Evolutionary conservation across 805 yeast species (phyloP), one percentile per base, ranked within the genome.

Genomic region (Teunomyces stri): DNA sequence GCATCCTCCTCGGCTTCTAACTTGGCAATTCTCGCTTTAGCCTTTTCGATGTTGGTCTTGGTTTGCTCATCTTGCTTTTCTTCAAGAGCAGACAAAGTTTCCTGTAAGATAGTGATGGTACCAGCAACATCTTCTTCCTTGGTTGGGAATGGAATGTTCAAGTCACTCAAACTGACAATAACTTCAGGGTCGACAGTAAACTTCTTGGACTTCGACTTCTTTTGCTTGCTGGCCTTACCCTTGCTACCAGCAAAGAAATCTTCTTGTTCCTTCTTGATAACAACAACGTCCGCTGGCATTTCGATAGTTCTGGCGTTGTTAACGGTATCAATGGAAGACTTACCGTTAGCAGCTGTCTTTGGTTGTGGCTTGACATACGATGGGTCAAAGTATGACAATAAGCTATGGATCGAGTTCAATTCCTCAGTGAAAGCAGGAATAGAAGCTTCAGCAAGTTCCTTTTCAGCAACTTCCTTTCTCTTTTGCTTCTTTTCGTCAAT

Each of bases 341-440:
- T 43, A 33, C 53, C 49, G 29, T 49, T 50, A 57, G 43, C 48
- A 58, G 61, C 49, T 6, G 60, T 49, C 48, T 64, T 62, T 44
- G 64, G 62, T 45, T 68, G 70, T 44, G 86, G 82, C 65, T 79
- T 81, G 60, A 82, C 88, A 68, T 80, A 83, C 41, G 84, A 62
- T 56, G 95, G 94, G 62, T 90, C 96, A 57, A 94, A 88, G 68
- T 80, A 80, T 31, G 71, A 61, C 64, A 91, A 76, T 63, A 90
- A 76, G 46, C 78, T 72, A 67, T 90, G 88, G 60, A 94, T 87
- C 52, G 85, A 74, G 55, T 77, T 76, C 59, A 92, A 85, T 70
- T 94, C 96, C 39, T 71, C 71, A 49, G 85, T 81, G 70, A 86
- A 91, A 22, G 97, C 98, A 25, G 98, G 96, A 57, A 70, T 70